Conservation (phyloP, 2,329 filamentous ascomycete genomes). For the Plenodomus biglobosus region DNA sequence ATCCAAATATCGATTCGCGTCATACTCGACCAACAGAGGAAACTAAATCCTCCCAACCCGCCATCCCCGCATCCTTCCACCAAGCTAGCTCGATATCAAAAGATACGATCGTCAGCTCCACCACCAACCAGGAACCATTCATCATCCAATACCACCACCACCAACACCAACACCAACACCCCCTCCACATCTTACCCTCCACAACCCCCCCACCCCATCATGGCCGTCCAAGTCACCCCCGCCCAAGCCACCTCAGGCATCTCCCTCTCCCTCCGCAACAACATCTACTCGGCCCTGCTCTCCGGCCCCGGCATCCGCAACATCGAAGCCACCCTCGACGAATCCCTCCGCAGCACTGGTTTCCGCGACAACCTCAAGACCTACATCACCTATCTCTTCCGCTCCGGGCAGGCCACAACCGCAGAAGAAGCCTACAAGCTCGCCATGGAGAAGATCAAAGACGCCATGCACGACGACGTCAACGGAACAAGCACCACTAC, state of each 20-base stretch:
- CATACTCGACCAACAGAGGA: background rate
- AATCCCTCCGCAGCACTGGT: conserved; percentile 59
- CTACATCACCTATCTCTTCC: conserved; percentile 59
- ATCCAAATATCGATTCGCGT: background rate
- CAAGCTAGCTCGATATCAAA: background rate
- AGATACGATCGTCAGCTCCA: no score
- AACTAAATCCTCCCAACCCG: background rate
- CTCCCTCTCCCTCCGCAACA: conserved; percentile 44
- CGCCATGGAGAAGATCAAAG: conserved; percentile 48
- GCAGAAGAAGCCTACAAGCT: conserved; percentile 59
- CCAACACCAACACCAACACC: background rate
- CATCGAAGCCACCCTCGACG: conserved; percentile 57
- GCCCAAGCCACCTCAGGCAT: conserved; percentile 48
- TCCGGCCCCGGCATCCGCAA: conserved; percentile 55
- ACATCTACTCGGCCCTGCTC: conserved; percentile 51
- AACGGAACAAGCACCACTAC: conserved; percentile 9
- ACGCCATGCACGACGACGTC: conserved; percentile 14
- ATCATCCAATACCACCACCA: no score
- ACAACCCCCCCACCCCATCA: conserved; percentile 9
- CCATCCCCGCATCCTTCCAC: background rate
- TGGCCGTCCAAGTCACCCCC: conserved; percentile 25
- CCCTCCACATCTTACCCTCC: conserved; percentile 3
- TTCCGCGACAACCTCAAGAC: conserved; percentile 60
- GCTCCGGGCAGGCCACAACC: conserved; percentile 58
- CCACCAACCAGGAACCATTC: no score